Evolutionary conservation across 1,139 yeast species (phyloP).

Genomic region (Nakaseomyces glabratus): DNA sequence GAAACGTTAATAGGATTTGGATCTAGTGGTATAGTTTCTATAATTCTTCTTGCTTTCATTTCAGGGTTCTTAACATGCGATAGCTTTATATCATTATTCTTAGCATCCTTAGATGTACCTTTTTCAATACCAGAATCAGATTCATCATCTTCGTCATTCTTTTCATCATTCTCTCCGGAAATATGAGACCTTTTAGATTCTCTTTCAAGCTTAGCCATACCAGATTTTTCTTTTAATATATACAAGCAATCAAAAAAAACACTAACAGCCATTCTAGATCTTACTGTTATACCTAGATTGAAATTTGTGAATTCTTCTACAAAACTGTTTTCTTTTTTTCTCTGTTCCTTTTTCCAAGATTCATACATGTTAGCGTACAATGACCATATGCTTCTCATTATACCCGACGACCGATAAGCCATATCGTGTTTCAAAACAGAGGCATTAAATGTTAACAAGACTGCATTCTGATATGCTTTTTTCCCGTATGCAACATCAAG

Average conservation of each 20-base stretch:
- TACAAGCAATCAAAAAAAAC: slow-evolving; percentile 86
- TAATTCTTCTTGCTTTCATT: slow-evolving; percentile 60
- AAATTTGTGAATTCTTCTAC: slow-evolving; percentile 18
- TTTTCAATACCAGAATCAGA: slow-evolving; percentile 22
- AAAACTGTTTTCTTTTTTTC: slow-evolving; percentile 13
- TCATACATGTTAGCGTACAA: slow-evolving; percentile 44
- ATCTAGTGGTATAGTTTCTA: slow-evolving; percentile 69
- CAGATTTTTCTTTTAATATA: slow-evolving; percentile 76
- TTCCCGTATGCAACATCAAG: slow-evolving; percentile 69
- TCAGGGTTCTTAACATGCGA: slow-evolving; percentile 55
- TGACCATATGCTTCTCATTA: slow-evolving; percentile 92
- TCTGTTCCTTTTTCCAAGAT: slow-evolving; percentile 26
- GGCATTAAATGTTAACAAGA: slow-evolving; percentile 62
- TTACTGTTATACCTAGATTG: slow-evolving; percentile 44
- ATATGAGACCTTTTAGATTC: slow-evolving; percentile 15
- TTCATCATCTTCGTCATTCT: slow-evolving; percentile 12
- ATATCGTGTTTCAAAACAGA: slow-evolving; percentile 85
- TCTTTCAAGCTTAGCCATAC: slow-evolving; percentile 54
- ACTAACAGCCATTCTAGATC: slow-evolving; percentile 68
- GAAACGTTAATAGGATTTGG: slow-evolving; percentile 57
- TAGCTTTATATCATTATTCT: slow-evolving; percentile 21
- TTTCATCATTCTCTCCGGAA: slow-evolving; percentile 11
- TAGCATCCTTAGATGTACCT: slow-evolving; percentile 17
- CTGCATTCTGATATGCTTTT: slow-evolving; percentile 60
- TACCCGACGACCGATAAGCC: slow-evolving; percentile 86